Percentiles rank a stretch among this genome's conserved stretches.
phyloP scores from a whole-genome alignment of 2,329 filamentous ascomycete genomes.

The Hymenoscyphus scutula region DNA sequence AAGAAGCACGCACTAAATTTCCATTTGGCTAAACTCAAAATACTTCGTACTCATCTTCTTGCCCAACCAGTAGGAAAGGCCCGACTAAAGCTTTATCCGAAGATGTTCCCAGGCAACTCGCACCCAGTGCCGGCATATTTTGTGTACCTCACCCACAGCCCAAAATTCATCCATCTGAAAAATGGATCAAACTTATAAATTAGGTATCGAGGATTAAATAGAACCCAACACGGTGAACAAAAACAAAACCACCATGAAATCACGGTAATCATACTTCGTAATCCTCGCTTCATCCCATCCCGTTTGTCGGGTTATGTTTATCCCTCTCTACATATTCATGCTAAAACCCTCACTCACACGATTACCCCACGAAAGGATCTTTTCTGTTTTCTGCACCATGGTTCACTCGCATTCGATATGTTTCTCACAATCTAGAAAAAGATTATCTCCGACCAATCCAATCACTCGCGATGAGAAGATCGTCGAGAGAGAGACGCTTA shows the following conservation, averaged over 20 bases:
- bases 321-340: too few species aligned
- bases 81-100: background rate
- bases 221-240: background rate
- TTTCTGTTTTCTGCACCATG: background rate
- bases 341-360: background rate
- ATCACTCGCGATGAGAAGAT: background rate
- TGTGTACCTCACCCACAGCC: constrained; percentile 1
- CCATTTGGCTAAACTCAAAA: background rate
- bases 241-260: background rate
- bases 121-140: background rate
- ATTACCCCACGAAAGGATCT: background rate
- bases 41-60: too few species aligned
- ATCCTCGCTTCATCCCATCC: background rate
- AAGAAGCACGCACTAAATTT: background rate
- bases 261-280: background rate
- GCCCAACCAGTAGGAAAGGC: constrained; percentile 1
- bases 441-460: background rate
- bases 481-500: background rate
- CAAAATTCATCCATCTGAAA: constrained; percentile 1
- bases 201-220: background rate
- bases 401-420: background rate
- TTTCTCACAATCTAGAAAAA: background rate
- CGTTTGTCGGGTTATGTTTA: too few species aligned
- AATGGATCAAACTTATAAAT: background rate
- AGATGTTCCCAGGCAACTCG: background rate